These are phyloP conservation scores for Nevesoporus exiguus DNA, from an alignment of 768 basidiomycete species.

Conservation along the genomic window DNA sequence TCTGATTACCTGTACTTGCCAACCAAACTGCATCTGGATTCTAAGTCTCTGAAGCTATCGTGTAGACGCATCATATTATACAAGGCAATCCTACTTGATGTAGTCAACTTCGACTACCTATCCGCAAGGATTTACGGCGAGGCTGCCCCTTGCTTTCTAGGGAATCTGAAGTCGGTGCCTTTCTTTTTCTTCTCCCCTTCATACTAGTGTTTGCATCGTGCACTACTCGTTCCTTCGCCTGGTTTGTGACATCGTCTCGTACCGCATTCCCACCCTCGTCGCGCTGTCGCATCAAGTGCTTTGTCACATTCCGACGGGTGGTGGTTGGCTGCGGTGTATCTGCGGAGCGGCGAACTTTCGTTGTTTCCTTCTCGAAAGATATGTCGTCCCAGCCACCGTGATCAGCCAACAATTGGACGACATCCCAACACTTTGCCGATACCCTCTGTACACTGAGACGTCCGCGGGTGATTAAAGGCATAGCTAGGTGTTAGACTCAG, in stretches of 20 bases:
- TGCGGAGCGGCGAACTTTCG: neutral
- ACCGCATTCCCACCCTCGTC: neutral
- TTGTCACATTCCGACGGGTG: neutral
- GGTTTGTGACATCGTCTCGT: slow-evolving; percentile 2
- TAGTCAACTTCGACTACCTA: slow-evolving; percentile 4
- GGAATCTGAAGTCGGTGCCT: neutral
- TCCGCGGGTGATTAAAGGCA: slow-evolving; percentile 78
- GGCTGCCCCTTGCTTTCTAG: slow-evolving; percentile 10
- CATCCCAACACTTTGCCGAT: slow-evolving; percentile 58
- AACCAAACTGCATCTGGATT: no score
- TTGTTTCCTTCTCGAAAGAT: slow-evolving; percentile 37
- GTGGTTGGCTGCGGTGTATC: neutral
- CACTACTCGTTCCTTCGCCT: neutral
- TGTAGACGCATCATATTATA: neutral
- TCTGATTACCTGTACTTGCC: neutral
- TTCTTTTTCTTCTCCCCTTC: slow-evolving; percentile 25
- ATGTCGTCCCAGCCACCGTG: slow-evolving; percentile 76
- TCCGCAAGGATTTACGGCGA: slow-evolving; percentile 24
- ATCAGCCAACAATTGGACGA: slow-evolving; percentile 57
- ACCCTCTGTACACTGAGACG: slow-evolving; percentile 88
- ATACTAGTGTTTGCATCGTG: neutral
- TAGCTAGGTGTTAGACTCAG: slow-evolving; percentile 40
- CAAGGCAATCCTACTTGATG: neutral
- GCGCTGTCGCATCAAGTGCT: neutral
- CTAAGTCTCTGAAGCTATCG: no score